Conservation (phyloP, 768 basidiomycete species). For the Lentinus tigrinus region DNA sequence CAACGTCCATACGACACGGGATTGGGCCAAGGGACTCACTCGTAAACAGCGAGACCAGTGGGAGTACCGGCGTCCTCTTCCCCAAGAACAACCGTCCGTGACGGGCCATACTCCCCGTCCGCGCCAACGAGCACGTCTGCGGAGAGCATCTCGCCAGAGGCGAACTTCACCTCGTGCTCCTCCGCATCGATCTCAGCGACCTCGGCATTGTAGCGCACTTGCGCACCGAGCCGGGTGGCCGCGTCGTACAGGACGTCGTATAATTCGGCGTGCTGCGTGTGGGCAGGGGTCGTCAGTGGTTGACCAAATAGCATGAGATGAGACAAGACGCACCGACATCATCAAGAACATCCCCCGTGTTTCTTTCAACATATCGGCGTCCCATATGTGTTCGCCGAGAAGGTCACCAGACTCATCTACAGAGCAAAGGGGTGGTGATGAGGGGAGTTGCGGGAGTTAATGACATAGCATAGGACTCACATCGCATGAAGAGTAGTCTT, state of each 20-base stretch:
- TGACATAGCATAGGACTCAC: conserved; percentile 23
- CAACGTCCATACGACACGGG: background rate
- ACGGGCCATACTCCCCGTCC: conserved; percentile 30
- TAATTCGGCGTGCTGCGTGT: conserved; percentile 32
- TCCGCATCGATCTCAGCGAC: conserved; percentile 26
- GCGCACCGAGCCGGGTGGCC: conserved; percentile 27
- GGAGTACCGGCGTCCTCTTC: conserved; percentile 10
- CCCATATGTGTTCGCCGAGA: conserved; percentile 32
- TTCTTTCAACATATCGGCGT: conserved; percentile 28
- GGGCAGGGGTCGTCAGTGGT: background rate
- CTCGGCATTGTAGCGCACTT: conserved; percentile 24
- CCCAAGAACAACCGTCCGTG: conserved; percentile 19
- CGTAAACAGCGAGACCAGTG: conserved; percentile 26
- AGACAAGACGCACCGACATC: conserved; percentile 25
- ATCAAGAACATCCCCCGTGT: conserved; percentile 32
- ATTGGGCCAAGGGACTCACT: conserved; percentile 24
- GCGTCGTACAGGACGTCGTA: conserved; percentile 32
- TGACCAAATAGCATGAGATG: background rate
- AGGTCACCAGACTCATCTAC: conserved; percentile 28
- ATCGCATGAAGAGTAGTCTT: conserved; percentile 15
- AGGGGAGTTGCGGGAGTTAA: too few species aligned
- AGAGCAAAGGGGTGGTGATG: background rate
- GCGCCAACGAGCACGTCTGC: conserved; percentile 38
- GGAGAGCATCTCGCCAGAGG: conserved; percentile 28
- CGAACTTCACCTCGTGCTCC: conserved; percentile 25